phyloP scores from a whole-genome alignment of 805 yeast species.

The Saccharomycopsis sp. region DNA sequence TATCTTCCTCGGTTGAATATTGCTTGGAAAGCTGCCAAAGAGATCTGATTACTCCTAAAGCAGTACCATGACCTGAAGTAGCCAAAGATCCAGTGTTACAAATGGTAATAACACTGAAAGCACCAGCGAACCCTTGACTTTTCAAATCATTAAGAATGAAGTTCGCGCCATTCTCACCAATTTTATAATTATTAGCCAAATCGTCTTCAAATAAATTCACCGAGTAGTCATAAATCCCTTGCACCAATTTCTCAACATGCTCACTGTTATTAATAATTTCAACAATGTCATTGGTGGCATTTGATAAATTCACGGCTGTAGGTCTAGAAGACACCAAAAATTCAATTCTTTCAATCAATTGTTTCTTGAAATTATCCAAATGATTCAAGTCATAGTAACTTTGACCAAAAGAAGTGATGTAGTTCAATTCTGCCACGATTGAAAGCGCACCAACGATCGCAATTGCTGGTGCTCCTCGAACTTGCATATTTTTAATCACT shows the following conservation, averaged over 20 bases:
- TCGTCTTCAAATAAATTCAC: constrained; percentile 65
- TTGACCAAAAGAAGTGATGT: constrained; percentile 28
- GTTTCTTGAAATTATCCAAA: constrained; percentile 31
- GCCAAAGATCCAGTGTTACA: constrained; percentile 97
- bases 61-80: constrained; percentile 97
- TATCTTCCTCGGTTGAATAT: constrained; percentile 17
- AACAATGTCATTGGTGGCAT: constrained; percentile 45
- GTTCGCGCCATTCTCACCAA: constrained; percentile 78
- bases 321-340: constrained; percentile 76
- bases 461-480: constrained; percentile 97
- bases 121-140: constrained; percentile 42
- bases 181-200: constrained; percentile 62
- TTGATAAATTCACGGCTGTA: constrained; percentile 88
- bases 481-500: constrained; percentile 88
- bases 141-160: constrained; percentile 45
- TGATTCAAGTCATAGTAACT: constrained; percentile 29
- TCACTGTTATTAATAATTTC: constrained; percentile 28
- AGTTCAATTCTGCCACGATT: constrained; percentile 61
- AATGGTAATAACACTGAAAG: constrained; percentile 79
- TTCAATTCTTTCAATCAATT: constrained; percentile 45
- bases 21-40: constrained; percentile 39
- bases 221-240: constrained; percentile 39
- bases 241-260: constrained; percentile 20
- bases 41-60: constrained; percentile 84
- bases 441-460: constrained; percentile 91